A percentile compares a stretch with the other conserved stretches of the same genome.
Conservation (phyloP, 1,284 basidiomycete genomes). For the Volvariella volvacea region DNA sequence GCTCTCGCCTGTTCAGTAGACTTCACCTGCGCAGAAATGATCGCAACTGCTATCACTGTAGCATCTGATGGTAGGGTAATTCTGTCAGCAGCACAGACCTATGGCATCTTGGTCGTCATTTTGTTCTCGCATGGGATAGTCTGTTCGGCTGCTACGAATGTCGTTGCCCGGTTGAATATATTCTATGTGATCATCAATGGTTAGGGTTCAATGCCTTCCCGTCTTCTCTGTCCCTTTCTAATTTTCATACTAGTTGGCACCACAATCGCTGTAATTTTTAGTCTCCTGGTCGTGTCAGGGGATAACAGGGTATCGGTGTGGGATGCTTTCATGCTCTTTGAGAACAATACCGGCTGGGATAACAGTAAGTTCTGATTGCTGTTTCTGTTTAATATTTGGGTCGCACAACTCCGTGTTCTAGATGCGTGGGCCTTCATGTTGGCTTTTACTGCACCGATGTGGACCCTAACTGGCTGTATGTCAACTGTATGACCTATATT, state of each 20-base stretch:
- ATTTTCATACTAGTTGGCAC: slow-evolving; percentile 35
- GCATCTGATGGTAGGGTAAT: slow-evolving; percentile 44
- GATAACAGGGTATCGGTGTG: slow-evolving; percentile 45
- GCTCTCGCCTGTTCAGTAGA: slow-evolving; percentile 70
- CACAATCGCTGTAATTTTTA: slow-evolving; percentile 47
- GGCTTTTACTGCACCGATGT: slow-evolving; percentile 70
- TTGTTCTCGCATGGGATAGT: slow-evolving; percentile 59
- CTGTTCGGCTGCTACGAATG: slow-evolving; percentile 61
- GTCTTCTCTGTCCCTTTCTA: background rate
- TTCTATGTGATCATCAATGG: slow-evolving; percentile 63
- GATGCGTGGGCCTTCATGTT: slow-evolving; percentile 70
- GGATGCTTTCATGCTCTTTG: slow-evolving; percentile 57
- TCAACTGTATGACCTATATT: slow-evolving; percentile 6
- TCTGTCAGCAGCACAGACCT: slow-evolving; percentile 55
- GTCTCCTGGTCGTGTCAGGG: slow-evolving; percentile 46
- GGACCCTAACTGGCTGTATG: slow-evolving; percentile 71
- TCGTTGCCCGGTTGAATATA: slow-evolving; percentile 62
- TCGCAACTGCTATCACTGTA: slow-evolving; percentile 63
- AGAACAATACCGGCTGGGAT: slow-evolving; percentile 64
- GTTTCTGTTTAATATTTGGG: no score
- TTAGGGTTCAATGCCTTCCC: slow-evolving; percentile 19
- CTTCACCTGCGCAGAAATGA: slow-evolving; percentile 72
- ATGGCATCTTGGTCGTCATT: slow-evolving; percentile 58
- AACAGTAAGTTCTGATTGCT: slow-evolving; percentile 30
- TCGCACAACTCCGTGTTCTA: slow-evolving; percentile 19